Percentiles rank a stretch among this genome's conserved stretches.
phyloP scores from a whole-genome alignment of 2,329 filamentous ascomycete species.

The Aspergillus clavatus region DNA sequence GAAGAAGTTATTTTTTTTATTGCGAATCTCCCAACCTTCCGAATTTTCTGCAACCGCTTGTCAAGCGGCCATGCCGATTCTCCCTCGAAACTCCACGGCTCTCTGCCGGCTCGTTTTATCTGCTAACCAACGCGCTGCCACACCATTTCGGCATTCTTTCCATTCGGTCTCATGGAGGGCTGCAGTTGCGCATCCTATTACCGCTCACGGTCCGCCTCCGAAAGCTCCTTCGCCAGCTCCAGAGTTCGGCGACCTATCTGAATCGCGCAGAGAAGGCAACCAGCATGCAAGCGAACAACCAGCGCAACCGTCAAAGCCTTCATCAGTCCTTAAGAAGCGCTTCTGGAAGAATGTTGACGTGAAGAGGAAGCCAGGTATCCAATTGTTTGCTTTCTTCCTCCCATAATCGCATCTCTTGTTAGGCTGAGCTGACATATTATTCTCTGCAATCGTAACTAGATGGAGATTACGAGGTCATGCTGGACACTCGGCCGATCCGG shows the following conservation, averaged over 20 bases:
- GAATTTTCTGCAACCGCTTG: neutral
- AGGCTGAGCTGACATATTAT: neutral
- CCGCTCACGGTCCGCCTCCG: slow-evolving; percentile 57
- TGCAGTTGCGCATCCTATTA: slow-evolving; percentile 55
- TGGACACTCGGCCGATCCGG: slow-evolving; percentile 75
- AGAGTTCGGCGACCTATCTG: slow-evolving; percentile 45
- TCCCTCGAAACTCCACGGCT: slow-evolving; percentile 19
- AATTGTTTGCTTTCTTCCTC: neutral
- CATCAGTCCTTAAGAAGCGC: slow-evolving; percentile 57
- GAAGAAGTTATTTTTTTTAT: neutral
- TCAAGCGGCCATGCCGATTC: slow-evolving; percentile 16
- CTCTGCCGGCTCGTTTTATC: slow-evolving; percentile 16
- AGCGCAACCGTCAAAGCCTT: slow-evolving; percentile 28
- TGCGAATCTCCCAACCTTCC: neutral
- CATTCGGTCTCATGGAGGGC: slow-evolving; percentile 35
- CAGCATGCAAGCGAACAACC: slow-evolving; percentile 12
- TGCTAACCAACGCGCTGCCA: slow-evolving; percentile 12
- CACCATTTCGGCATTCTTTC: slow-evolving; percentile 24
- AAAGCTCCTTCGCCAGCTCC: slow-evolving; percentile 50
- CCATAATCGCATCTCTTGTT: too few relatives aligned
- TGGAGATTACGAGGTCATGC: slow-evolving; percentile 60
- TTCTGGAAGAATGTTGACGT: slow-evolving; percentile 88
- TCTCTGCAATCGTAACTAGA: slow-evolving; percentile 3
- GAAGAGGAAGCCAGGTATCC: slow-evolving; percentile 58
- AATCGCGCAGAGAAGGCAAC: slow-evolving; percentile 42